These are phyloP conservation scores for Punctularia strigosozonata DNA, from an alignment of 768 basidiomycete genomes.

Conservation along the genomic window DNA sequence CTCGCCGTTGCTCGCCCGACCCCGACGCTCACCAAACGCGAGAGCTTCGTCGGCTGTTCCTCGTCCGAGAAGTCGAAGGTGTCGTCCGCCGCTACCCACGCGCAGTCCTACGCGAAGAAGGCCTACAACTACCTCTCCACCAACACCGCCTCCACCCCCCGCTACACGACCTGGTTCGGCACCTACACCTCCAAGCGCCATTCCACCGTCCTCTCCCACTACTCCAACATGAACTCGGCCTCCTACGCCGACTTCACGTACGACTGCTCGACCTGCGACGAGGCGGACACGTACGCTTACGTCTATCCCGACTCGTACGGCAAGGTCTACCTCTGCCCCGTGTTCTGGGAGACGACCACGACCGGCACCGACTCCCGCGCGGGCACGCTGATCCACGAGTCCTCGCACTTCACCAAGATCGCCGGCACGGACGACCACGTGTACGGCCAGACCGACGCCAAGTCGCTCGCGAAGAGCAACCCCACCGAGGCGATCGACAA, in stretches of 20 bases:
- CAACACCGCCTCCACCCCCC: conserved; percentile 24
- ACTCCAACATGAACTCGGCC: conserved; percentile 22
- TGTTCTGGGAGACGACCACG: conserved; percentile 33
- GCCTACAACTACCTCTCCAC: conserved; percentile 23
- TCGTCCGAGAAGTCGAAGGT: conserved; percentile 23
- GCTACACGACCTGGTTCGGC: conserved; percentile 44
- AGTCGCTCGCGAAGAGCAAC: conserved; percentile 30
- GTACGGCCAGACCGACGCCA: conserved; percentile 33
- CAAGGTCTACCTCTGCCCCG: conserved; percentile 32
- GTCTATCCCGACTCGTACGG: conserved; percentile 29
- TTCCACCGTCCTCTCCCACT: conserved; percentile 27
- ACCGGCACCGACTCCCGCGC: conserved; percentile 38
- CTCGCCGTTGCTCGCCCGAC: conserved; percentile 20
- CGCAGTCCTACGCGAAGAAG: conserved; percentile 25
- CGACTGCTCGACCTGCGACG: conserved; percentile 25
- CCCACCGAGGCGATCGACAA: conserved; percentile 26
- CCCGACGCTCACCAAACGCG: conserved; percentile 19
- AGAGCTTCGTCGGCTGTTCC: conserved; percentile 28
- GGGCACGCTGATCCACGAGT: conserved; percentile 29
- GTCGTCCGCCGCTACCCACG: conserved; percentile 25
- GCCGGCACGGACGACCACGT: conserved; percentile 32
- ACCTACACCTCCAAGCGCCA: conserved; percentile 25
- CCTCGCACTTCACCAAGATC: conserved; percentile 33
- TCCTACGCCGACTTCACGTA: conserved; percentile 14
- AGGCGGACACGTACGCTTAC: conserved; percentile 27